Evolutionary conservation across 345 rosid species (phyloP).

Genomic region (Turritis glabra): DNA sequence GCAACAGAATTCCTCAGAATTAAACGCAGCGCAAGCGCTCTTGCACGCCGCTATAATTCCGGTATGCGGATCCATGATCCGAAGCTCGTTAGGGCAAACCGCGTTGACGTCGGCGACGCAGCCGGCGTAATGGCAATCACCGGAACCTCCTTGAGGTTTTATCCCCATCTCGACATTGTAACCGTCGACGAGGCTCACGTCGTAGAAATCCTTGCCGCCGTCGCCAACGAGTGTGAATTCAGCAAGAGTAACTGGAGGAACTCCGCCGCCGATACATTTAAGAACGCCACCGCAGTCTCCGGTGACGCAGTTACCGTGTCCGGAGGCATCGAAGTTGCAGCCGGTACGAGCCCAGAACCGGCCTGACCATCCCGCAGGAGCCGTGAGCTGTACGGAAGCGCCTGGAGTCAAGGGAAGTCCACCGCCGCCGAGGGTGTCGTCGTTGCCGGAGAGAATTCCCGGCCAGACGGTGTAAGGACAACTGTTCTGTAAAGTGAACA

Average conservation of each 20-base stretch:
- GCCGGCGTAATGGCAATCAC: constrained; percentile 78
- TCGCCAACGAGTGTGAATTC: constrained; percentile 67
- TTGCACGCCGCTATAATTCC: constrained; percentile 71
- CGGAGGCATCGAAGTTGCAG: constrained; percentile 71
- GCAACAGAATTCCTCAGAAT: constrained; percentile 77
- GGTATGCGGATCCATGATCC: constrained; percentile 45
- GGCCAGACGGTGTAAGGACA: constrained; percentile 86
- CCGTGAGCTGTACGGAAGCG: constrained; percentile 52
- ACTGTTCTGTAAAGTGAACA: constrained; percentile 68
- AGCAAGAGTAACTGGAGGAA: constrained; percentile 64
- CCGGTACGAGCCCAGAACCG: constrained; percentile 89
- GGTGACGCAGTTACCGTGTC: constrained; percentile 65
- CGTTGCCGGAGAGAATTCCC: constrained; percentile 71
- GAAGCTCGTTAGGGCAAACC: constrained; percentile 67
- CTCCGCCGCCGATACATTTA: constrained; percentile 74
- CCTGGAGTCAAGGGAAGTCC: constrained; percentile 62
- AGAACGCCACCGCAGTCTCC: constrained; percentile 80
- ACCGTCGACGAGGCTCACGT: constrained; percentile 93
- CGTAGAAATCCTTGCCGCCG: constrained; percentile 71
- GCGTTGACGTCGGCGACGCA: constrained; percentile 68
- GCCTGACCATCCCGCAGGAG: constrained; percentile 85
- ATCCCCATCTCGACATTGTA: constrained; percentile 83
- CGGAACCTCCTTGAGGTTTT: constrained; percentile 60
- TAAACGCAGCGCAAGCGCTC: constrained; percentile 86
- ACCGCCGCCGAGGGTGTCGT: constrained; percentile 65